phyloP scores from a whole-genome alignment of 345 rosid species.

The Arabidopsis thaliana region DNA sequence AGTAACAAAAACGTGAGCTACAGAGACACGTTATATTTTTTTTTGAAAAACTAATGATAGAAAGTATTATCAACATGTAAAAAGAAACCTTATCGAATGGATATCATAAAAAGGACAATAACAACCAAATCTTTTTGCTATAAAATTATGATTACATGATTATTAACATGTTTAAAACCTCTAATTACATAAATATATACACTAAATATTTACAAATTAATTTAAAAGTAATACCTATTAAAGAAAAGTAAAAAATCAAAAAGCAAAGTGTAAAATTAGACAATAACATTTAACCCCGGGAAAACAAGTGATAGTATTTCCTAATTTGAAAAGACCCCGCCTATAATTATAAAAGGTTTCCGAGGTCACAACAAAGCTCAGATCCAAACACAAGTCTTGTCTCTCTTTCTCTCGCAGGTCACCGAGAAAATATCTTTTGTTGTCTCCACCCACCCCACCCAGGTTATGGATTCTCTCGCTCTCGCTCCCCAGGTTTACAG shows the following conservation, averaged over 20 bases:
- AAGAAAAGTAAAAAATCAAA: neutral
- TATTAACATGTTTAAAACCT: neutral
- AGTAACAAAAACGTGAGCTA: too few relatives aligned
- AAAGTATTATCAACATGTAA: too few relatives aligned
- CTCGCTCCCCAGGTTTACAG: slow-evolving; percentile 52
- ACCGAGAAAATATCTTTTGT: slow-evolving; percentile 5
- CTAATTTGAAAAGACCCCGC: slow-evolving; percentile 42
- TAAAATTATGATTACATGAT: neutral
- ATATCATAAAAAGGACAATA: too few relatives aligned
- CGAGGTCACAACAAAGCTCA: slow-evolving; percentile 25
- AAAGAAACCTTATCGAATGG: neutral
- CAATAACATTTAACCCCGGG: neutral
- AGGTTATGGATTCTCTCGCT: slow-evolving; percentile 53
- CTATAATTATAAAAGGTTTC: slow-evolving; percentile 2
- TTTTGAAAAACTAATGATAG: too few relatives aligned
- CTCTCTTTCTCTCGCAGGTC: neutral
- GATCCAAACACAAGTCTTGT: slow-evolving; percentile 30
- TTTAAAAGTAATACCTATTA: neutral
- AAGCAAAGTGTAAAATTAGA: neutral
- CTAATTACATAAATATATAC: neutral
- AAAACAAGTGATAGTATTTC: neutral
- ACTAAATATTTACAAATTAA: neutral
- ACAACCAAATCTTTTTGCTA: neutral
- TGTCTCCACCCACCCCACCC: neutral
- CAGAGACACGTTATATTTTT: too few relatives aligned